These are phyloP conservation scores for Teratosphaeria pseudoeucalypti DNA, from an alignment of 2,329 filamentous ascomycete genomes.

Conservation along the genomic window DNA sequence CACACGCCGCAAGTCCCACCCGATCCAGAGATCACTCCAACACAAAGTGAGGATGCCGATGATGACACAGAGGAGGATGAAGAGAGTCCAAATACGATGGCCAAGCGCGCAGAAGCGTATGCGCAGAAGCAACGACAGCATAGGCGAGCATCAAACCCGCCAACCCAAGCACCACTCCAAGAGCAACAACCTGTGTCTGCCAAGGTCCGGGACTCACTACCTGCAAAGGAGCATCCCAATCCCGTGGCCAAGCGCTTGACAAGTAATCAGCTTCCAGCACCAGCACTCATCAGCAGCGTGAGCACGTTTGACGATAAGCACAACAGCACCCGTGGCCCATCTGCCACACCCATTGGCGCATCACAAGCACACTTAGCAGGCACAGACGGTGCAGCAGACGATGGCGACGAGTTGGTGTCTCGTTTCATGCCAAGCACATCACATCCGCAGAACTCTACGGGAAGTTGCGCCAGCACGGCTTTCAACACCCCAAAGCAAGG, in stretches of 20 bases:
- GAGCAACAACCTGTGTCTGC: conserved; percentile 1
- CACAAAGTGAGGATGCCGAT: conserved; percentile 2
- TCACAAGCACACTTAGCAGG: conserved; percentile 9
- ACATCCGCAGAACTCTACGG: conserved; percentile 16
- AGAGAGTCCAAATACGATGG: neutral
- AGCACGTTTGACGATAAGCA: conserved; percentile 21
- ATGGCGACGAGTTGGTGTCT: conserved; percentile 22
- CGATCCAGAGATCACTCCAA: conserved; percentile 4
- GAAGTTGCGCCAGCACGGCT: conserved; percentile 19
- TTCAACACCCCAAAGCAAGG: conserved; percentile 20
- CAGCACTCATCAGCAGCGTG: conserved; percentile 22
- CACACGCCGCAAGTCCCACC: neutral
- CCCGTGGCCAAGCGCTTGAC: conserved; percentile 16
- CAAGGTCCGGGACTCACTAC: conserved; percentile 11
- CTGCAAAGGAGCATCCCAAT: conserved; percentile 18
- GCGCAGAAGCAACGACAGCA: neutral
- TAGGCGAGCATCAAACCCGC: neutral
- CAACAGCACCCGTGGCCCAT: conserved; percentile 20
- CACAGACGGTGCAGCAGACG: conserved; percentile 9
- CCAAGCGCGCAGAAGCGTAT: neutral
- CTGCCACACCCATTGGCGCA: conserved; percentile 6
- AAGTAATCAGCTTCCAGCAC: conserved; percentile 12
- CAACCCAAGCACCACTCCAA: conserved; percentile 1
- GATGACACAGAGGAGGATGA: conserved; percentile 7
- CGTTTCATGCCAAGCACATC: conserved; percentile 22